Percentiles rank a stretch among this genome's conserved stretches.
Conservation (phyloP, 768 basidiomycete species). For the Hygrophoropsis aurantiaca region DNA sequence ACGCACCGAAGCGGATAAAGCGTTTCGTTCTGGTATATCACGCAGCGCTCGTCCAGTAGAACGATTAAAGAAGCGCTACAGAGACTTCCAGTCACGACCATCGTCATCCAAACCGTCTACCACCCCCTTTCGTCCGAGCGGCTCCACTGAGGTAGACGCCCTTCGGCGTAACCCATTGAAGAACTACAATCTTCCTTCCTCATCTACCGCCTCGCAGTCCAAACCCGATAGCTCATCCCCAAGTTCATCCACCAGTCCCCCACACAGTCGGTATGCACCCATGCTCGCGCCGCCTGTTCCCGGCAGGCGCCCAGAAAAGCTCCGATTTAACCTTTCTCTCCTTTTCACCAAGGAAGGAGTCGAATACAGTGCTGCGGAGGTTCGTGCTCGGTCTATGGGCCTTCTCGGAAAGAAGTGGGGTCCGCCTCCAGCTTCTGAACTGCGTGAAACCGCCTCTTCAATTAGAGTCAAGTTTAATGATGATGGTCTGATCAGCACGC, state of each 20-base stretch:
- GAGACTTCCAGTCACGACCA: conserved; percentile 69
- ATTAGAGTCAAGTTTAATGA: conserved; percentile 59
- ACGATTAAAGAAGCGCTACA: conserved; percentile 77
- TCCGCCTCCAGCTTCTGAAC: conserved; percentile 49
- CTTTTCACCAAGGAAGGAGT: conserved; percentile 74
- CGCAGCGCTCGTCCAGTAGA: conserved; percentile 81
- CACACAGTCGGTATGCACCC: conserved; percentile 58
- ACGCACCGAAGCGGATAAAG: conserved; percentile 70
- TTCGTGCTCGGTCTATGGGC: conserved; percentile 78
- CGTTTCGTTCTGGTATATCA: conserved; percentile 81
- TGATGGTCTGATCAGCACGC: conserved; percentile 47
- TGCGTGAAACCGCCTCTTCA: conserved; percentile 35
- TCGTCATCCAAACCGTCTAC: conserved; percentile 26
- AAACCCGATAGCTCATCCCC: conserved; percentile 12
- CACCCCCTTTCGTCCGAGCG: conserved; percentile 22
- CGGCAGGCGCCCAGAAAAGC: conserved; percentile 71
- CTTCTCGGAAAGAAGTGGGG: conserved; percentile 86
- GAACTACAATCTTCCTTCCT: conserved; percentile 30
- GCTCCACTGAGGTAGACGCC: conserved; percentile 25
- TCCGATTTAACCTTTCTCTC: conserved; percentile 65
- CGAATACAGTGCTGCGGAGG: conserved; percentile 87
- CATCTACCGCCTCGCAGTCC: conserved; percentile 24
- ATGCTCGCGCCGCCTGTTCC: conserved; percentile 72
- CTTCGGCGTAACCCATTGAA: conserved; percentile 37
- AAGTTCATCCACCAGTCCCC: conserved; percentile 25